Conservation (phyloP, 2,329 filamentous ascomycete species). For the Aspergillus bombycis region DNA sequence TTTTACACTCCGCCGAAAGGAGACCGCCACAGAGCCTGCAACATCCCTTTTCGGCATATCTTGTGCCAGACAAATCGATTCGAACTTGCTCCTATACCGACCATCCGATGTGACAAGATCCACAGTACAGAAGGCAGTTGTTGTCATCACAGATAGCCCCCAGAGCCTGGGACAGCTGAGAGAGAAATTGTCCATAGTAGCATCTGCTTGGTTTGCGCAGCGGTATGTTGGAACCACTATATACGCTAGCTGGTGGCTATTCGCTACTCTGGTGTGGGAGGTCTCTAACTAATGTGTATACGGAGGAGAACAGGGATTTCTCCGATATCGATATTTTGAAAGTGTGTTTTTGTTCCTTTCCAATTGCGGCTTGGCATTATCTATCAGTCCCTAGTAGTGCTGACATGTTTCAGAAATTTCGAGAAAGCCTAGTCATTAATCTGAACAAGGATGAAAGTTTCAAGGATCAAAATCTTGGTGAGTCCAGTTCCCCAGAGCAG, state of each 20-base stretch:
- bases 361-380: neutral
- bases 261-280: neutral
- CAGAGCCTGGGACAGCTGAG: conserved; percentile 88
- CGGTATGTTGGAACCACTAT: conserved; percentile 50
- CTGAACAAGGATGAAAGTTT: conserved; percentile 68
- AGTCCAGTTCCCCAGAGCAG: conserved; percentile 35
- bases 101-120: conserved; percentile 92
- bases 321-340: conserved; percentile 85
- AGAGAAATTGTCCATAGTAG: conserved; percentile 87
- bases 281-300: conserved; percentile 9
- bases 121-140: conserved; percentile 96
- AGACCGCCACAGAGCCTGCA: conserved; percentile 52
- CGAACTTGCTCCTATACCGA: conserved; percentile 73
- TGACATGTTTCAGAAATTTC: conserved; percentile 67
- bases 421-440: conserved; percentile 74
- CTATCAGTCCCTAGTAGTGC: neutral
- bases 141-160: conserved; percentile 89
- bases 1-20: conserved; percentile 77
- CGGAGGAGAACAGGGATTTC: conserved; percentile 65
- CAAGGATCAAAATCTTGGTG: conserved; percentile 83
- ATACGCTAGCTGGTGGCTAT: neutral
- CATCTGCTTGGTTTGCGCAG: conserved; percentile 95
- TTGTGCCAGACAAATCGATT: conserved; percentile 88
- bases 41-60: conserved; percentile 94
- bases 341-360: conserved; percentile 42